Evolutionary conservation across 1,284 basidiomycete genomes (phyloP), one percentile per base, ranked within the genome.

Genomic region (Inonotus hispidus): DNA sequence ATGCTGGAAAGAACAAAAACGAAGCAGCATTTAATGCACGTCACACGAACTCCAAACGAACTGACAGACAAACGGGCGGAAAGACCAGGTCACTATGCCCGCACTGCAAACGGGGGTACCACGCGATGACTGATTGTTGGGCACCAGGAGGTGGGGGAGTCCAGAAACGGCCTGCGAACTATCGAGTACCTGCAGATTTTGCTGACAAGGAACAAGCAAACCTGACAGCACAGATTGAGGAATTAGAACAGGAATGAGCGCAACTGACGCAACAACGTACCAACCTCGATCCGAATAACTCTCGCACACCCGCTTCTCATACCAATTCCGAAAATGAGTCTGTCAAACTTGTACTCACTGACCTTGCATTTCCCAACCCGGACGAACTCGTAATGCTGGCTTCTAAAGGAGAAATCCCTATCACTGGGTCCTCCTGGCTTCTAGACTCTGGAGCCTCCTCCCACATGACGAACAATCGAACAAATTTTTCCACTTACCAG

Each of bases 381-480:
- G 4, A 16, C 41, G 13, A 21, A 14, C 41, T 25, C 46, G 19
- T 27, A 23, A 25, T 27, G 11, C 8, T 21, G 3, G 11, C 6
- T 45, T 21, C 43, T 19, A n/a, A 11, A 19, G 7, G 13, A 1
- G 16, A 1, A 4, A 16, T 16, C 14, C 14, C 19, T 43, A 13
- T 13, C 19, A 5, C 14, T 6, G 8, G n/a, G 8, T 19, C 46
- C 1, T 47, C 46, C 13, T 59, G 57, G 57, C 29, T 59, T 4
- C 10, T 50, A 3, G 57, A 59, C 13, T 50, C 57, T 1, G 57
- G 57, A 4, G 57, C 57, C 1, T 37, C 57, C 1, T 59, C 57
- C 8, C 57, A 59, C 35, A 59, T 59, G 57, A 19, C 57, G 5
- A 37, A 23, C 8, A 19, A 39, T n/a, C 27, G 23, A 2, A 4